These are phyloP conservation scores for Penicillium antarcticum DNA, from an alignment of 495 filamentous ascomycete genomes.

Conservation along the genomic window DNA sequence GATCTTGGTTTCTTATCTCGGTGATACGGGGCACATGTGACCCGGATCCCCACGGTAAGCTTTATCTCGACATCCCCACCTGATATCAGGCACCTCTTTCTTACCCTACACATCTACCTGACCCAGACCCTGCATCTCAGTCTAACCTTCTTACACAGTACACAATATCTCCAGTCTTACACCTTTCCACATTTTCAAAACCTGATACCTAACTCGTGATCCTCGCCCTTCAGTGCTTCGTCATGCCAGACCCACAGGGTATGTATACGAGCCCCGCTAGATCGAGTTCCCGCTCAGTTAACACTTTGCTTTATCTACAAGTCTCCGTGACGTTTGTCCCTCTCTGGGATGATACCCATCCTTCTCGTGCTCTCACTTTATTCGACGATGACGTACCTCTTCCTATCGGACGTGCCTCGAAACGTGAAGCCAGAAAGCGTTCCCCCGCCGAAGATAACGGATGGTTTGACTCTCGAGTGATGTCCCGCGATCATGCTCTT, in stretches of 20 bases:
- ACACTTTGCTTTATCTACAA: conserved; percentile 19
- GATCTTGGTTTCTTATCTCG: conserved; percentile 5
- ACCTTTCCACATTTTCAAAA: background rate
- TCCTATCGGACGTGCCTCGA: conserved; percentile 60
- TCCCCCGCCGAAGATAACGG: conserved; percentile 55
- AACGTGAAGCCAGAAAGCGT: conserved; percentile 52
- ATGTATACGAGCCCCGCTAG: background rate
- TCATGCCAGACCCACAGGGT: conserved; percentile 27
- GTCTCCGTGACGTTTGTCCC: conserved; percentile 8
- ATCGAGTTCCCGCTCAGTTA: conserved; percentile 2
- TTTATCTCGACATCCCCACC: background rate
- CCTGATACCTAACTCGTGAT: background rate
- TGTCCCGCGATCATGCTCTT: conserved; percentile 75
- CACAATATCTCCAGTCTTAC: background rate
- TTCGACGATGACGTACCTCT: conserved; percentile 12
- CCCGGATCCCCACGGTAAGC: background rate
- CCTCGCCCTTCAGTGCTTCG: conserved; percentile 5
- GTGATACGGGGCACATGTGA: background rate
- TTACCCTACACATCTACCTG: too few species aligned
- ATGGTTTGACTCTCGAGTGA: conserved; percentile 76
- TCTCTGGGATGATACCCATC: conserved; percentile 20
- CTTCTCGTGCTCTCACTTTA: conserved; percentile 32
- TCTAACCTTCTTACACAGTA: background rate
- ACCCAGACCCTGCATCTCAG: too few species aligned
- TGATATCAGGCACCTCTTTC: too few species aligned